phyloP scores from a whole-genome alignment of 306 rosid species.

The Quercus glauca region DNA sequence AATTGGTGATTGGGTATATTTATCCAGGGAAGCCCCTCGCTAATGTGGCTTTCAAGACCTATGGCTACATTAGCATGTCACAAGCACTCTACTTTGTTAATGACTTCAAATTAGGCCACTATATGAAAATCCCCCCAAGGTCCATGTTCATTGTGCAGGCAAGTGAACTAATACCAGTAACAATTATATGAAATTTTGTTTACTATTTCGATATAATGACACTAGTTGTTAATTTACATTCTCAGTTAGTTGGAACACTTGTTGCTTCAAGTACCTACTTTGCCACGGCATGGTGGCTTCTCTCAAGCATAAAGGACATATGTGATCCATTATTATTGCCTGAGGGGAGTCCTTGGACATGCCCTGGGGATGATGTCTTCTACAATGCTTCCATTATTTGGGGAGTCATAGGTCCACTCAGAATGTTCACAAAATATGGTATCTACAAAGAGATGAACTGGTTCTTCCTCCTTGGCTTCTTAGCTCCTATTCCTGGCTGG shows the following conservation, averaged over 20 bases:
- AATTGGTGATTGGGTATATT: constrained; percentile 67
- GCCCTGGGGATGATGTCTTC: constrained; percentile 60
- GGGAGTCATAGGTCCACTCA: constrained; percentile 71
- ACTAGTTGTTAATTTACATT: background rate
- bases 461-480: constrained; percentile 57
- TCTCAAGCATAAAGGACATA: constrained; percentile 34
- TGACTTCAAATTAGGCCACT: constrained; percentile 83
- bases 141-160: constrained; percentile 74
- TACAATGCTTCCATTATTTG: constrained; percentile 80
- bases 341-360: constrained; percentile 73
- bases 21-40: constrained; percentile 84
- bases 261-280: constrained; percentile 48
- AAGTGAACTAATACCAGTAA: background rate
- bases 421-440: constrained; percentile 54
- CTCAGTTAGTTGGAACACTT: constrained; percentile 56
- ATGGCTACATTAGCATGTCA: constrained; percentile 75
- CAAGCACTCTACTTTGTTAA: constrained; percentile 56
- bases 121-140: constrained; percentile 83
- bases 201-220: background rate
- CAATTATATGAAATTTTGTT: background rate
- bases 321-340: constrained; percentile 39
- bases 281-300: constrained; percentile 77
- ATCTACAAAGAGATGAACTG: constrained; percentile 51
- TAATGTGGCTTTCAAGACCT: constrained; percentile 78
- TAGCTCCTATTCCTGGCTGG: constrained; percentile 62